Base-by-base conservation (phyloP, 1,284 basidiomycete species). In the Leccinum laetum region DNA sequence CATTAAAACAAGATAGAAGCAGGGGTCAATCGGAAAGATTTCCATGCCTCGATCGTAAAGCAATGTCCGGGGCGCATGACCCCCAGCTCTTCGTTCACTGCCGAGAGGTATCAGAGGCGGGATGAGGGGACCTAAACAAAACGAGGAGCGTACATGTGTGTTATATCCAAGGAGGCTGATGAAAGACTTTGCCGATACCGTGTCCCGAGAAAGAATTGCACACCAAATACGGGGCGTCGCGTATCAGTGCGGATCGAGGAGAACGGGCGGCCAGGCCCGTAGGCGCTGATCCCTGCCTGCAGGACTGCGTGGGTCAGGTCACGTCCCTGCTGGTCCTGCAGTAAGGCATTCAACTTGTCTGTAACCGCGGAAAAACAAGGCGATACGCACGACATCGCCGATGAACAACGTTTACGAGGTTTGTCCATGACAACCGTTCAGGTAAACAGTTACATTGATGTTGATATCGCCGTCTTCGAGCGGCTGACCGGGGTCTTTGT, bases 121-220 rank as follows among this genome's bases (percentile, higher is more conserved):
- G 8, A 32, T 79, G 79, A 4, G 26, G 16, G 24, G 18, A 14
- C 6, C 5, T 2, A 0, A 65, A n/a, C 5, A 3, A 16, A 14
- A 7, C 8, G 13, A 2, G 21, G 16, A 13, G 73, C 85, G 62
- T 67, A 87, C 88, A 69, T 65, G 84, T 80, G 75, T 98, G 95
- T 41, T 91, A 78, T 70, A 98, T 92, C 87, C 91, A 96, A 0
- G 96, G 96, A 26, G 87, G 82, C 16, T 87, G 83, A 75, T 98
- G 96, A 73, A 98, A 98, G 13, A 83, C 83, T 21, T 80, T 83
- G 2, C 95, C 94, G 65, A 98, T 97, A 0, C 96, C 95, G 77
- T 98, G 96, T 0, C 94, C 93, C 1, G 84, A 86, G 70, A 93
- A 94, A 64, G 92, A 86, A 9, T 84, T 80, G 46, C 92, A 95